Conservation (phyloP, 805 yeast genomes). For the Torulaspora delbrueckii region DNA sequence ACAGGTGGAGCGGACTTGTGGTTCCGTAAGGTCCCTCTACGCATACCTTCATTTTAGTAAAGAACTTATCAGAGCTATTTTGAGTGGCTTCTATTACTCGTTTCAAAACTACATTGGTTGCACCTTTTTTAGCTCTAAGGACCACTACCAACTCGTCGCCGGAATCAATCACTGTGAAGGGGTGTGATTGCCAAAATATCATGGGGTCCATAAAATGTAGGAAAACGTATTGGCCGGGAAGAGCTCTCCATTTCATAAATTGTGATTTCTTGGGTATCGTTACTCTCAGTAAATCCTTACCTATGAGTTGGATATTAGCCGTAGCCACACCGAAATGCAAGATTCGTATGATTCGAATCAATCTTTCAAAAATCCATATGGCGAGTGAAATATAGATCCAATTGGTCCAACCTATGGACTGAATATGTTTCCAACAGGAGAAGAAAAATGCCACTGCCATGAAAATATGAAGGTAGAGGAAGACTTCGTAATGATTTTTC, state of each 20-base stretch:
- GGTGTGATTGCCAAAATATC: constrained; percentile 54
- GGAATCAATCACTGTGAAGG: constrained; percentile 47
- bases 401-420: constrained; percentile 40
- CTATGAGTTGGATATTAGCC: constrained; percentile 18
- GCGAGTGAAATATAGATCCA: constrained; percentile 38
- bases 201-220: constrained; percentile 44
- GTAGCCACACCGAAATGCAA: constrained; percentile 19
- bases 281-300: constrained; percentile 20
- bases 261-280: constrained; percentile 15
- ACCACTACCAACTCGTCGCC: constrained; percentile 37
- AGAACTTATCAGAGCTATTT: constrained; percentile 20
- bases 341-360: constrained; percentile 36
- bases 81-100: constrained; percentile 32
- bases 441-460: constrained; percentile 40
- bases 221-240: constrained; percentile 44
- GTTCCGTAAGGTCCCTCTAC: constrained; percentile 73
- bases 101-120: constrained; percentile 37
- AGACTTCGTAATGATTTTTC: constrained; percentile 41
- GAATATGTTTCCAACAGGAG: constrained; percentile 46
- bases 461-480: constrained; percentile 42
- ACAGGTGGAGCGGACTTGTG: constrained; percentile 43
- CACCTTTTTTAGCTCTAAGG: constrained; percentile 46
- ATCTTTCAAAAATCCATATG: constrained; percentile 43
- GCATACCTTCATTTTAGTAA: constrained; percentile 34
- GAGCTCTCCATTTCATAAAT: constrained; percentile 33